Conservation (phyloP, 169 alveolate species). For the Plasmodium berghei region DNA sequence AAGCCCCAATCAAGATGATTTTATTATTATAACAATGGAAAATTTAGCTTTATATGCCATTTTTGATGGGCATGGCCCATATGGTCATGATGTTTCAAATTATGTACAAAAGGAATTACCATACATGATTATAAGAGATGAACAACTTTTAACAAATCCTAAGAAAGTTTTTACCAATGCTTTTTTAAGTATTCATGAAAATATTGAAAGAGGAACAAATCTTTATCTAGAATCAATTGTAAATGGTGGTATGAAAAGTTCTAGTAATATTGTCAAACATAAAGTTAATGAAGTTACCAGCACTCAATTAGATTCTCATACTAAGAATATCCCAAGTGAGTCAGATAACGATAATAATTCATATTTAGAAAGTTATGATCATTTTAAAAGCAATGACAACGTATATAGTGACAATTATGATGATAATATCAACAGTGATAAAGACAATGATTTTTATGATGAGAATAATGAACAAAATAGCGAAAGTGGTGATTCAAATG, state of each 20-base stretch:
- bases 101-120: conserved; percentile 88
- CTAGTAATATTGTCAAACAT: not conserved
- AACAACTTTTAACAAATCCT: conserved; percentile 70
- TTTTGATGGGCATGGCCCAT: conserved; percentile 94
- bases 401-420: conserved; percentile 21
- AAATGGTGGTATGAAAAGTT: not conserved
- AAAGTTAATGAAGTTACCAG: not conserved
- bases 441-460: not conserved
- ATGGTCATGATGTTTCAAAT: conserved; percentile 90
- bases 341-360: conserved; percentile 2
- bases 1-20: conserved; percentile 92
- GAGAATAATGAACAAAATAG: not conserved
- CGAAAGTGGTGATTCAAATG: conserved; percentile 4
- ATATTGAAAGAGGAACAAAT: conserved; percentile 41
- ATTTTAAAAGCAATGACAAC: not conserved
- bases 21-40: conserved; percentile 79
- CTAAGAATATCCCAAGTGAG: not conserved
- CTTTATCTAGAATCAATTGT: conserved; percentile 36
- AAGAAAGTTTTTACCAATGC: conserved; percentile 69
- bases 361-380: conserved; percentile 15
- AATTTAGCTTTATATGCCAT: conserved; percentile 87
- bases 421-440: not conserved
- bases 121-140: conserved; percentile 61
- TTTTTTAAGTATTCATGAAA: conserved; percentile 64
- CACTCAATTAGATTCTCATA: conserved; percentile 6